These are phyloP conservation scores for Starmerella khaoyaiensis DNA, from an alignment of 805 yeast genomes.

Conservation along the genomic window DNA sequence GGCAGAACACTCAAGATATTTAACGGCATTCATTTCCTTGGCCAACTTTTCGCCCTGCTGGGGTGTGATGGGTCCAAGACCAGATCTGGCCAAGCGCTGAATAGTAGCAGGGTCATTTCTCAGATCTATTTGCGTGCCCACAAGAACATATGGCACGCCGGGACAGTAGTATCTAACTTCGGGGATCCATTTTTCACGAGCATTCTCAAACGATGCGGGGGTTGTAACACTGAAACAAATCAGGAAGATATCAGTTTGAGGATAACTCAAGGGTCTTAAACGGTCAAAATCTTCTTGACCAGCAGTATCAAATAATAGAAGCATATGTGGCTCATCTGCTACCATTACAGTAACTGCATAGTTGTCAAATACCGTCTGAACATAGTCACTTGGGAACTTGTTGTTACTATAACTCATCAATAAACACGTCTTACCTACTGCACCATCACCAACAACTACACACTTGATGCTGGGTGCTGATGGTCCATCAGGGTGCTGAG, in stretches of 20 bases:
- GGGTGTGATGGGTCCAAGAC: conserved; percentile 68
- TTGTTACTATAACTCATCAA: conserved; percentile 91
- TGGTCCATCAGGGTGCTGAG: conserved; percentile 10
- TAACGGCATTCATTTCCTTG: conserved; percentile 85
- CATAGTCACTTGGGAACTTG: conserved; percentile 95
- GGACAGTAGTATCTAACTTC: conserved; percentile 97
- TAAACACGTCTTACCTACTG: conserved; percentile 94
- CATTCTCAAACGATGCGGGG: conserved; percentile 95
- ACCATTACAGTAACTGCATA: conserved; percentile 39
- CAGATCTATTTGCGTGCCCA: conserved; percentile 92
- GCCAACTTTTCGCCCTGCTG: conserved; percentile 90
- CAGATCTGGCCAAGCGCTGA: conserved; percentile 82
- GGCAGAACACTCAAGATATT: conserved; percentile 96
- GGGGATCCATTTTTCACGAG: conserved; percentile 97
- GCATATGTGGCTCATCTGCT: conserved; percentile 95
- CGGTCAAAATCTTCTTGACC: conserved; percentile 99
- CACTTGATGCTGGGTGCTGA: conserved; percentile 46
- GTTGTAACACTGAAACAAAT: conserved; percentile 95
- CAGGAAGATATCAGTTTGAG: conserved; percentile 91
- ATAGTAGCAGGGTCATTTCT: conserved; percentile 85
- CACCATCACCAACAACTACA: conserved; percentile 99
- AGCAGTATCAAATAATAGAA: conserved; percentile 96
- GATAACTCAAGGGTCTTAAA: conserved; percentile 89
- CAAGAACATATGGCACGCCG: conserved; percentile 94
- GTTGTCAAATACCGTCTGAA: conserved; percentile 95